A percentile compares a stretch with the other conserved stretches of the same genome.
These are phyloP conservation scores for Wickerhamomyces sp. DNA, from an alignment of 1,139 yeast species.

Conservation along the genomic window DNA sequence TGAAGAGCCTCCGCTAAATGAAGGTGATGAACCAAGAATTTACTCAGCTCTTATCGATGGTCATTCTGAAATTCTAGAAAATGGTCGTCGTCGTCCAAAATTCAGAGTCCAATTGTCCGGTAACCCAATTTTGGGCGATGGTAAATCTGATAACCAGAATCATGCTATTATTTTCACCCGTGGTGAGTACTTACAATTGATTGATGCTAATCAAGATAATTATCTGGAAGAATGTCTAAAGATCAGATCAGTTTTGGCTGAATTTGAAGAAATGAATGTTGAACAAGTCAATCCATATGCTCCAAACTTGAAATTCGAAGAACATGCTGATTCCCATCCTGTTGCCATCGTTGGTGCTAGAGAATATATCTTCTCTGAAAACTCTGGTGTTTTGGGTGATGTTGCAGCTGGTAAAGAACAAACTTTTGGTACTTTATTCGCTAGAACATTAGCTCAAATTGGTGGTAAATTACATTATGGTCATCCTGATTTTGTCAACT, in stretches of 20 bases:
- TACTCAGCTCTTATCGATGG: constrained; percentile 97
- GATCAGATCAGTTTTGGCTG: constrained; percentile 95
- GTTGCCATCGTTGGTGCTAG: constrained; percentile 99
- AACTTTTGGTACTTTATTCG: constrained; percentile 96
- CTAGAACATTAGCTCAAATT: constrained; percentile 95
- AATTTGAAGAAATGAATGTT: constrained; percentile 91
- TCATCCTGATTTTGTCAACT: constrained; percentile 98
- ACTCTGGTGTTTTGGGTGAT: constrained; percentile 98
- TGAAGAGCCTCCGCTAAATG: constrained; percentile 84
- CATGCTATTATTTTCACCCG: constrained; percentile 96
- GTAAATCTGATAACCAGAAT: constrained; percentile 98
- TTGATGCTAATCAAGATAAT: constrained; percentile 98
- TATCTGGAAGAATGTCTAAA: constrained; percentile 97
- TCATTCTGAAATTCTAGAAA: constrained; percentile 95
- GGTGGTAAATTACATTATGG: constrained; percentile 99
- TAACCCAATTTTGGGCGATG: constrained; percentile 98
- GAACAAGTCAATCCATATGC: constrained; percentile 84
- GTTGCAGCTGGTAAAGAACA: constrained; percentile 99
- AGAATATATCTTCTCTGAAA: constrained; percentile 98
- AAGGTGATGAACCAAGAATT: constrained; percentile 97
- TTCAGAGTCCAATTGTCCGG: constrained; percentile 97
- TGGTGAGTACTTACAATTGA: constrained; percentile 96
- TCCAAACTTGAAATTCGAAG: constrained; percentile 43
- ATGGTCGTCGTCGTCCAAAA: constrained; percentile 98
- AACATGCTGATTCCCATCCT: constrained; percentile 54